phyloP scores from a whole-genome alignment of 495 filamentous ascomycete genomes.

The Tetracladium marchalianum region DNA sequence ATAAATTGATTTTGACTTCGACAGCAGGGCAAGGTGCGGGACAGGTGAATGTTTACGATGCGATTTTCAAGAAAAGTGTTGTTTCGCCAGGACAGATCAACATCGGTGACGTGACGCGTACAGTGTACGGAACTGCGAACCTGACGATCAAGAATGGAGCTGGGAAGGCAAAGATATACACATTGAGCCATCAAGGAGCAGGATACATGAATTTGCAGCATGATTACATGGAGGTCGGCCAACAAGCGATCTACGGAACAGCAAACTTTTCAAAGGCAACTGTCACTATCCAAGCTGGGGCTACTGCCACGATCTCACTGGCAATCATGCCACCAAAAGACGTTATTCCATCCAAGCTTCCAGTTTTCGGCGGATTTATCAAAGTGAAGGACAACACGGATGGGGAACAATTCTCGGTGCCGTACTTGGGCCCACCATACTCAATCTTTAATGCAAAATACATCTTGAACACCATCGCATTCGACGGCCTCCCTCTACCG shows the following conservation, averaged over 20 bases:
- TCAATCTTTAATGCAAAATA: slow-evolving; percentile 14
- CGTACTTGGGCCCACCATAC: slow-evolving; percentile 20
- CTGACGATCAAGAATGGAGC: slow-evolving; percentile 19
- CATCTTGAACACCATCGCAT: not conserved
- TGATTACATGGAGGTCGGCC: slow-evolving; percentile 11
- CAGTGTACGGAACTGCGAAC: slow-evolving; percentile 7
- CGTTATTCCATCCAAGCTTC: slow-evolving; percentile 13
- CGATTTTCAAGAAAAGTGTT: slow-evolving; percentile 9
- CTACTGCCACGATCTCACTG: slow-evolving; percentile 10
- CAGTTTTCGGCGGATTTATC: slow-evolving; percentile 19
- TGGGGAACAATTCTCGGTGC: slow-evolving; percentile 18
- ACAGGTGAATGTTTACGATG: slow-evolving; percentile 22
- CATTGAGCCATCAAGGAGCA: slow-evolving; percentile 16
- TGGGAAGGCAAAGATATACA: slow-evolving; percentile 10
- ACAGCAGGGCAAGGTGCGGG: slow-evolving; percentile 23
- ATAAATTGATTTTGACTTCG: slow-evolving; percentile 7
- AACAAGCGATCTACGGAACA: slow-evolving; percentile 18
- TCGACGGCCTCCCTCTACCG: too few species aligned
- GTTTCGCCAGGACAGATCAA: slow-evolving; percentile 17
- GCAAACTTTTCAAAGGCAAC: slow-evolving; percentile 15
- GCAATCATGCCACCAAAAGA: slow-evolving; percentile 13
- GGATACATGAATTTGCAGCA: slow-evolving; percentile 16
- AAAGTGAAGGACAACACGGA: slow-evolving; percentile 11
- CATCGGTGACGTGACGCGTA: slow-evolving; percentile 10
- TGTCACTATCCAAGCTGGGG: slow-evolving; percentile 11